Base-by-base conservation (phyloP, 768 basidiomycete genomes). In the Xanthoconium stramineum region DNA sequence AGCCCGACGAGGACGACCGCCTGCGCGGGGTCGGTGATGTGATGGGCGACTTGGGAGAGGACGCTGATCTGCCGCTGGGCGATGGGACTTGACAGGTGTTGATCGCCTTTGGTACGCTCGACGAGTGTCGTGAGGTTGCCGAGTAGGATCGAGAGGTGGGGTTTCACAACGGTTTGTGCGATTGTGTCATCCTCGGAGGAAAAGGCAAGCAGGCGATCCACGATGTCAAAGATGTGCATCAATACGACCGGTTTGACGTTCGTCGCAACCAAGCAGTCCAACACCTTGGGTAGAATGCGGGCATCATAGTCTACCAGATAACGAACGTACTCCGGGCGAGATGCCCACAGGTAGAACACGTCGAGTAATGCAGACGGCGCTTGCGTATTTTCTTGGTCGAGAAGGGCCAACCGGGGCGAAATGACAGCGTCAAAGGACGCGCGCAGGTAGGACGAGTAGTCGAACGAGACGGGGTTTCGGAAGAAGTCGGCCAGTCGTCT, bases 401-500 rank as follows among this genome's bases (percentile, higher is more conserved):
- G 76, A 5, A 75, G 70, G 0, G 83, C 74, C 24, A 99, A 77
- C 7, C 97, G 89, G 1, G 96, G 94, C 0, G 88, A 83, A 63
- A 98, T 88, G 75, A 91, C 82, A 0, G 81, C 74, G 1, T 75
- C 56, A 74, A 92, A 98, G 10, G 84, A 81, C 7, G 78, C 73
- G 6, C 74, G 71, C 65, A 98, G 76, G 69, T 85, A 95, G 0
- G 84, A 80, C 0, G 76, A 65, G 68, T 88, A 96, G 70, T 96
- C 83, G 69, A 94, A 97, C 1, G 72, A 65, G 28, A 85, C 79
- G 0, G 88, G 83, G 39, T 79, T 78, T 14, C 85, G 82, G 81
- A 94, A 94, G 75, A 98, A 96, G 65, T 95, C 91, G 2, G 86
- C 83, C 37, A 98, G 74, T 13, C 95, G 84, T 69, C 91, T 92